phyloP scores from a whole-genome alignment of 2,329 filamentous ascomycete genomes.

The Alternaria brassicae region DNA sequence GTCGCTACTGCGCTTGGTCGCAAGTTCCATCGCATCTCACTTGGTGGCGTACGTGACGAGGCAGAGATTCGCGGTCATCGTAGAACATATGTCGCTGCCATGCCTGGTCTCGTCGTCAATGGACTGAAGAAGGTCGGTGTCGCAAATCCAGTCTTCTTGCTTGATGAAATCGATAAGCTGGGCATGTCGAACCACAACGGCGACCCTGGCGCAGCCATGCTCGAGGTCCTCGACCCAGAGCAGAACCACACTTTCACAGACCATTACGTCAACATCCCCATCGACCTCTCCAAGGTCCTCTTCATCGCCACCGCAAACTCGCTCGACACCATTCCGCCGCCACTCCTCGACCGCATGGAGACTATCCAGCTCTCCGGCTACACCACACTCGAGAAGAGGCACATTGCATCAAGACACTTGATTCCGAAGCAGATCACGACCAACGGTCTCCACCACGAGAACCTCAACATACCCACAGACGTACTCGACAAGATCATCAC shows the following conservation, averaged over 20 bases:
- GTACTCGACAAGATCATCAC: slow-evolving; percentile 96
- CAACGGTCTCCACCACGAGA: slow-evolving; percentile 80
- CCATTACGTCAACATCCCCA: slow-evolving; percentile 94
- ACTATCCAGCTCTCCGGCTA: slow-evolving; percentile 93
- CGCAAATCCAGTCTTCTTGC: slow-evolving; percentile 90
- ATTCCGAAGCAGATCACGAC: slow-evolving; percentile 93
- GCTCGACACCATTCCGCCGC: slow-evolving; percentile 92
- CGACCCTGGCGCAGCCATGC: slow-evolving; percentile 95
- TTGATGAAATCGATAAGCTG: slow-evolving; percentile 98
- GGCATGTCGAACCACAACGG: slow-evolving; percentile 90
- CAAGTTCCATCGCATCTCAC: slow-evolving; percentile 96
- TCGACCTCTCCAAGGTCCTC: slow-evolving; percentile 93
- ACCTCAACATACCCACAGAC: slow-evolving; percentile 78
- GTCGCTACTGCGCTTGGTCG: slow-evolving; percentile 89
- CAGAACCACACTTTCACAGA: slow-evolving; percentile 96
- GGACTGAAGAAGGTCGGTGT: slow-evolving; percentile 95
- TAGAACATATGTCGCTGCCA: slow-evolving; percentile 96
- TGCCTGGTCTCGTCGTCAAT: slow-evolving; percentile 94
- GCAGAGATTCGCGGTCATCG: slow-evolving; percentile 96
- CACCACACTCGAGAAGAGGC: slow-evolving; percentile 94
- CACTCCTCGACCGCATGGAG: slow-evolving; percentile 95
- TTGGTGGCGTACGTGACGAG: slow-evolving; percentile 94
- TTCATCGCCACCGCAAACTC: slow-evolving; percentile 98
- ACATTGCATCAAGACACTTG: slow-evolving; percentile 92
- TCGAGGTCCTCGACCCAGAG: slow-evolving; percentile 96